Base-by-base conservation (phyloP, 2,329 filamentous ascomycete species). In the Aspergillus ustus region DNA sequence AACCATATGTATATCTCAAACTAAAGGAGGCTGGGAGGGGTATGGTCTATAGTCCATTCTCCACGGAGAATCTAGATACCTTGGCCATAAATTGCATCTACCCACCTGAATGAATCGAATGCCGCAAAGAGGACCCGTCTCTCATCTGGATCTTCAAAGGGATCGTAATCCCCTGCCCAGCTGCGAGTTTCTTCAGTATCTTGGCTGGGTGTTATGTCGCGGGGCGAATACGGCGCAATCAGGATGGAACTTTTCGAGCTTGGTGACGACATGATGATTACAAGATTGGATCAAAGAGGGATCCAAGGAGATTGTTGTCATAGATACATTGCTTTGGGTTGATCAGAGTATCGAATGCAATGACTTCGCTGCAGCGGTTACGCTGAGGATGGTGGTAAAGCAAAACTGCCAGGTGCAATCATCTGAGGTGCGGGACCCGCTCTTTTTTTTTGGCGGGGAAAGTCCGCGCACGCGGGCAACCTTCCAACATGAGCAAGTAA, bases 101-200 rank as follows among this genome's bases (percentile, higher is more conserved):
- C 89, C 78, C 82, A 97, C 93, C 89, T 85, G 77, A 95, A 98
- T 11, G 94, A 97, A 80, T 97, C 92, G 57, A 98, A 79, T 2
- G 93, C 89, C 54, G 88, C 89, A 75, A 91, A 91, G 9, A 98
- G 84, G 52, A 96, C 92, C 63, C 84, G 84, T 52, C 88, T 82
- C 78, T 99, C 94, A 66, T 96, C 92, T 0, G 89, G 87, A 70
- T 97, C 93, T 9, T 86, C 81, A 52, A 90, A 82, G 17, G 86
- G 85, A 60, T 89, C 85, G 66, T 88, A 87, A 56, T 89, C 82
- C 2, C 86, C 88, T 37, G 78, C 78, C 88, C 88, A 91, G 49
- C 66, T 69, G n/a, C 63, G 66, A 28, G 51, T 43, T 13, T 70
- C 68, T 7, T 69, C 67, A 19, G 55, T 44, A 13, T 68, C 63